Evolutionary conservation across 1,284 basidiomycete species (phyloP), one percentile per base, ranked within the genome.

Genomic region (Microbotryomycetes sp.): DNA sequence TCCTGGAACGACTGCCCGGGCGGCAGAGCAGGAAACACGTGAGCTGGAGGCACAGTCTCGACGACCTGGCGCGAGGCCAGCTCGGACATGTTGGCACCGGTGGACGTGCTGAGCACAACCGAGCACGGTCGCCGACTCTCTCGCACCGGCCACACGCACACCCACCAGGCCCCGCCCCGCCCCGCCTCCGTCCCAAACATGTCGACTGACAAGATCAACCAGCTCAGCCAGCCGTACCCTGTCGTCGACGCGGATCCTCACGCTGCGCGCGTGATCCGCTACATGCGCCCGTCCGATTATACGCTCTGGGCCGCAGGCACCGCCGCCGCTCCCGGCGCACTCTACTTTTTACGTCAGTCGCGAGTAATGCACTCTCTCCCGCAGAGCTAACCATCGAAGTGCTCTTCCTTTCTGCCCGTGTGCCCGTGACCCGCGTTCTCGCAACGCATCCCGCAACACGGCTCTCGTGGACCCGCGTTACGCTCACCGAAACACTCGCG

Each of bases 241-340:
- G 59, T 72, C 48, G 61, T 72, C 52, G 69, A 71, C 52, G 63
- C 66, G 26, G 96, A 98, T 80, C 94, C 94, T 23, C 89, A 96
- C 80, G 87, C 88, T 45, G 79, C 79, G 45, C 85, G 96, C 51
- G 94, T 98, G 46, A 79, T 98, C 30, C 80, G 88, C 67, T 96
- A 94, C 79, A 85, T 97, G 78, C 83, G 96, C 47, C 80, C 84
- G 15, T 86, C 86, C 6, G 96, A 98, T 81, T 92, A 91, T 79
- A 87, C 81, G 23, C 78, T 82, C 48, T 91, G 91, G 89, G 90
- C 85, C 18, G 86, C 81, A 52, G 82, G 82, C 53, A 89, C 92
- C 1, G 89, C 82, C 59, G 88, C 83, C 16, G 87, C 88, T 72
- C 91, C 91, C 16, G 79, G 81, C 31, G 82, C 83, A 13, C 79